Percentiles rank a stretch among this genome's conserved stretches.
These are phyloP conservation scores for Coleophoma crateriformis DNA, from an alignment of 2,329 filamentous ascomycete genomes.

Conservation along the genomic window DNA sequence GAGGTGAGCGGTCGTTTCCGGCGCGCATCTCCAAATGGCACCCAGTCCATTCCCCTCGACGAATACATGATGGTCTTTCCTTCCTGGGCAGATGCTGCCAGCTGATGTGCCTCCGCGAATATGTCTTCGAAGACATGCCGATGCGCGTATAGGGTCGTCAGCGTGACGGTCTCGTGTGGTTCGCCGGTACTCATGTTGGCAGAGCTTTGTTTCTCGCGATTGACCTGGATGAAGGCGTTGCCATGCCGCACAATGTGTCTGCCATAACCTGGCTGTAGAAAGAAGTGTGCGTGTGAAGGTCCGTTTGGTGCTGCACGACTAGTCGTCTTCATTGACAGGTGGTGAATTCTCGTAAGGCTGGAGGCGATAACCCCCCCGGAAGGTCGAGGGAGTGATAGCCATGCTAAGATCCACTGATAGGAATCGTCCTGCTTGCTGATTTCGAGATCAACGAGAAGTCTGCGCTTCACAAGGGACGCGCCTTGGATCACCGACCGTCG, in stretches of 20 bases:
- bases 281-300: conserved; percentile 71
- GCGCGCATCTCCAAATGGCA: conserved; percentile 74
- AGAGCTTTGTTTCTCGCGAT: conserved; percentile 78
- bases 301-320: conserved; percentile 61
- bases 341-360: conserved; percentile 53
- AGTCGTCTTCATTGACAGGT: conserved; percentile 51
- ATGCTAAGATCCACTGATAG: conserved; percentile 90
- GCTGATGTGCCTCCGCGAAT: conserved; percentile 77
- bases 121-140: conserved; percentile 86
- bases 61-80: conserved; percentile 93
- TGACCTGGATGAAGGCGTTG: conserved; percentile 81
- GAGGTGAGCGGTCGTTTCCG: conserved; percentile 84
- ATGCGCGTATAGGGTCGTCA: conserved; percentile 87
- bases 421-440: conserved; percentile 91
- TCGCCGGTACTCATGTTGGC: conserved; percentile 77
- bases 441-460: conserved; percentile 90
- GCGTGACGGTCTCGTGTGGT: conserved; percentile 88
- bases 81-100: conserved; percentile 75
- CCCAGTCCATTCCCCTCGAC: conserved; percentile 79
- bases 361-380: conserved; percentile 38
- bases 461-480: conserved; percentile 70
- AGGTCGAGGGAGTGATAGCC: conserved; percentile 81
- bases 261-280: conserved; percentile 86
- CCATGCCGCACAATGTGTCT: conserved; percentile 82
- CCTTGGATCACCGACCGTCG: conserved; percentile 71